Evolutionary conservation across 768 basidiomycete species (phyloP), one percentile per base, ranked within the genome.

Genomic region (Suillus plorans): DNA sequence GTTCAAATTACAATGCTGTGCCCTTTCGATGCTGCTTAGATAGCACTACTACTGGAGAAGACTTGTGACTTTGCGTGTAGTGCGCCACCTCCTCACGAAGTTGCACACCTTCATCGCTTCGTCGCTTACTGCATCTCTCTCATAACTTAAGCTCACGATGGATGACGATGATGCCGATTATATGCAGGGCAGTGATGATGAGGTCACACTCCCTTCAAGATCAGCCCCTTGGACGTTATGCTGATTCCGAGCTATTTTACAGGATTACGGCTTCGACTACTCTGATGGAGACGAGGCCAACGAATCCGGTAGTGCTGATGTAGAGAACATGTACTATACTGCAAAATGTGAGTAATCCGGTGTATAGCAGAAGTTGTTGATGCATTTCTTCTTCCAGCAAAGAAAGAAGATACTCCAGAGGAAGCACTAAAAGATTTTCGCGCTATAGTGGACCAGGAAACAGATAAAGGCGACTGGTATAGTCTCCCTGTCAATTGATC

Each of bases 311-410:
- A 92, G 87, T 61, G 91, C 88, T 31, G 96, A 97, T 78, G 88
- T 97, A 53, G 97, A 99, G 80, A 99, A 99, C 74, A 88, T 95
- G 86, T 99, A 99, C 79, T 99, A 99, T 76, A 91, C 89, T 58
- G 97, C 97, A 13, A 99, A 99, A 78, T 89, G 97, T 98, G 69
- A 60, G 89, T 77, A 45, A 28, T 37, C 12, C 14, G 34, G 63
- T 25, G 22, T 25, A 22, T 16, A 20, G 10, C n/a, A 34, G 39
- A 31, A 49, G n/a, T 36, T 16, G 25, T 16, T 52, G 52, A 66
- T 42, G 36, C 13, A 55, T 39, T 22, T n/a, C n/a, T 62, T 62
- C 25, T 31, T 25, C 41, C 37, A 96, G 95, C 90, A 36, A 89
- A 94, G 79, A 97, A 97, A 76, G 95, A 97, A 70, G 97, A 99